phyloP scores from a whole-genome alignment of 1,284 basidiomycete species.

The Melampsora larici-populina region DNA sequence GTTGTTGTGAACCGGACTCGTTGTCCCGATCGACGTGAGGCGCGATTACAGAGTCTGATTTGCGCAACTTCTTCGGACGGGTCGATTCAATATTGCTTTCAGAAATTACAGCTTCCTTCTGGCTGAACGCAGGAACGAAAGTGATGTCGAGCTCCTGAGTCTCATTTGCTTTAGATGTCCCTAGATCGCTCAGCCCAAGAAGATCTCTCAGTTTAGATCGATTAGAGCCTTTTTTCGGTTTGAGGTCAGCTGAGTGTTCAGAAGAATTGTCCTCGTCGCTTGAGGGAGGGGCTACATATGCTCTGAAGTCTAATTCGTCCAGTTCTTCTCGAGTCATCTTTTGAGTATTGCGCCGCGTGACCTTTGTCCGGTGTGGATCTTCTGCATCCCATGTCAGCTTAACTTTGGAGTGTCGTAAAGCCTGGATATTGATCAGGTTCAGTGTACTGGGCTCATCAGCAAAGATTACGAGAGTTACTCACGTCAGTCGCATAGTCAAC shows the following conservation, averaged over 20 bases:
- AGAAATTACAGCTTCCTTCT: conserved; percentile 55
- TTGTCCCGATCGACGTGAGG: neutral
- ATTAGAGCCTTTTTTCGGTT: conserved; percentile 27
- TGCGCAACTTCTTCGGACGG: neutral
- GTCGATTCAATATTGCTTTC: neutral
- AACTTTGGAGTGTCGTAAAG: conserved; percentile 96
- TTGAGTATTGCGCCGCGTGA: conserved; percentile 73
- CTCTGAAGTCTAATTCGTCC: conserved; percentile 80
- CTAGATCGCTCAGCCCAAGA: conserved; percentile 7
- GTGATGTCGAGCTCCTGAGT: conserved; percentile 76
- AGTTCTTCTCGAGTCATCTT: conserved; percentile 66
- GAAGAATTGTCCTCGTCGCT: conserved; percentile 55
- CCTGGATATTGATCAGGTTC: conserved; percentile 59
- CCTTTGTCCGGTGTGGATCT: conserved; percentile 77
- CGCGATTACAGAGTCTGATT: neutral
- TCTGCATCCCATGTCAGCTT: conserved; percentile 99
- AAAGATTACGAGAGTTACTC: conserved; percentile 51
- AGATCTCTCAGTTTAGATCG: neutral
- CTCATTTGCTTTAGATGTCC: conserved; percentile 34
- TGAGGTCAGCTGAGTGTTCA: conserved; percentile 23
- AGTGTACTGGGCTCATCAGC: neutral
- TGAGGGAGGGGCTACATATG: conserved; percentile 66
- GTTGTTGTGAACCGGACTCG: conserved; percentile 54
- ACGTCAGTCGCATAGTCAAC: conserved; percentile 93
- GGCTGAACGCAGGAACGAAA: conserved; percentile 72